phyloP scores from a whole-genome alignment of 768 basidiomycete genomes.

The Mycena filopes region DNA sequence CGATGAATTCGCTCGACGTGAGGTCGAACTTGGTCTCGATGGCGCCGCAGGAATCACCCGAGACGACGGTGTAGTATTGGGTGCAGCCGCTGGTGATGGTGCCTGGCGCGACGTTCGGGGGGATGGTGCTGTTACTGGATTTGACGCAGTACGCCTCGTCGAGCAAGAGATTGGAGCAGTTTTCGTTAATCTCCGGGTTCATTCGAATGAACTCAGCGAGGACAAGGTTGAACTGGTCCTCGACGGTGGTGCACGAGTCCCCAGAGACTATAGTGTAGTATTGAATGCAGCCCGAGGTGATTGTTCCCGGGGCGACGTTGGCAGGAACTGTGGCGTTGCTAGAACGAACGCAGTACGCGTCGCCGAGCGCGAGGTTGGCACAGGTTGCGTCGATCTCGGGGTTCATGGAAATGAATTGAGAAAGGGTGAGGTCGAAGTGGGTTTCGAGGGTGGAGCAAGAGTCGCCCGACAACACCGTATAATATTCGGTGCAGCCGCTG shows the following conservation, averaged over 20 bases:
- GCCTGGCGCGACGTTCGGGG: constrained; percentile 28
- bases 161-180: constrained; percentile 25
- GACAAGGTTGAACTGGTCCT: no score
- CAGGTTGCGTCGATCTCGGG: constrained; percentile 30
- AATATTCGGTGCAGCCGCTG: constrained; percentile 26
- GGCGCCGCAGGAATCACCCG: constrained; percentile 29
- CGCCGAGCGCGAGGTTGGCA: no score
- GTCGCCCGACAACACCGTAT: constrained; percentile 33
- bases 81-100: constrained; percentile 17
- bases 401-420: constrained; percentile 38
- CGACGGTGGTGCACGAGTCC: no score
- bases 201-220: no score
- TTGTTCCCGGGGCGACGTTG: constrained; percentile 30
- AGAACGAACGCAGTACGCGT: not conserved
- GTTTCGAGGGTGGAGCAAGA: constrained; percentile 32
- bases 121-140: constrained; percentile 21
- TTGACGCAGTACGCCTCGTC: constrained; percentile 31
- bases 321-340: not conserved
- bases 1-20: constrained; percentile 34
- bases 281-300: constrained; percentile 10
- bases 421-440: constrained; percentile 32
- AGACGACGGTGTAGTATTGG: constrained; percentile 1
- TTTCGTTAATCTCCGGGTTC: not conserved
- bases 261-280: constrained; percentile 25
- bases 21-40: constrained; percentile 34